These are phyloP conservation scores for Mycena crocata DNA, from an alignment of 768 basidiomycete genomes.

Conservation along the genomic window DNA sequence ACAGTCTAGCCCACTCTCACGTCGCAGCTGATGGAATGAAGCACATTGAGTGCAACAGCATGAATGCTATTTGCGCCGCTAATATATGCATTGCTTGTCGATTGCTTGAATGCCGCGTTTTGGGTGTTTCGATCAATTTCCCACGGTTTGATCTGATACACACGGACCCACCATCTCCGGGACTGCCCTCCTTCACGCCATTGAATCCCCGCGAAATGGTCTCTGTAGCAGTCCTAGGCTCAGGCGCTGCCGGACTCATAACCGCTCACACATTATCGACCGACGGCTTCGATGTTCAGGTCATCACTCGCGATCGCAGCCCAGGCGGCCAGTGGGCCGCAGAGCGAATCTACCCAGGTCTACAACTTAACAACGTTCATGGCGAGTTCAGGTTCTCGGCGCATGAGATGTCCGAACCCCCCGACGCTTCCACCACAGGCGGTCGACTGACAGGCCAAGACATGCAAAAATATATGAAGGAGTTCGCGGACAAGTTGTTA, in stretches of 20 bases:
- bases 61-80: too few relatives aligned
- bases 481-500: constrained; percentile 51
- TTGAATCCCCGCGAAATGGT: too few relatives aligned
- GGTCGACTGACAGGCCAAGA: constrained; percentile 55
- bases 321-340: constrained; percentile 59
- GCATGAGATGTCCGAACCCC: constrained; percentile 51
- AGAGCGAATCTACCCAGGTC: constrained; percentile 55
- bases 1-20: too few relatives aligned
- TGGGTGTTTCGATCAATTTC: too few relatives aligned
- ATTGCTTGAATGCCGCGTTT: too few relatives aligned
- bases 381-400: constrained; percentile 60
- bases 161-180: too few relatives aligned
- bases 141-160: too few relatives aligned
- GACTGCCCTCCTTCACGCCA: too few relatives aligned
- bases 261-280: constrained; percentile 55
- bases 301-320: constrained; percentile 55
- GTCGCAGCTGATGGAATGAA: too few relatives aligned
- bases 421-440: constrained; percentile 16
- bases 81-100: too few relatives aligned
- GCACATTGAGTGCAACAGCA: too few relatives aligned
- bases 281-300: constrained; percentile 58
- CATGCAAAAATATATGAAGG: constrained; percentile 55
- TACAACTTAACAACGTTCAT: constrained; percentile 59
- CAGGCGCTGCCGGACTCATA: constrained; percentile 61
- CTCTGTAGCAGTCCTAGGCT: constrained; percentile 55